These are phyloP conservation scores for Haberlea rhodopensis DNA, from an alignment of 257 asterid species.

Conservation along the genomic window DNA sequence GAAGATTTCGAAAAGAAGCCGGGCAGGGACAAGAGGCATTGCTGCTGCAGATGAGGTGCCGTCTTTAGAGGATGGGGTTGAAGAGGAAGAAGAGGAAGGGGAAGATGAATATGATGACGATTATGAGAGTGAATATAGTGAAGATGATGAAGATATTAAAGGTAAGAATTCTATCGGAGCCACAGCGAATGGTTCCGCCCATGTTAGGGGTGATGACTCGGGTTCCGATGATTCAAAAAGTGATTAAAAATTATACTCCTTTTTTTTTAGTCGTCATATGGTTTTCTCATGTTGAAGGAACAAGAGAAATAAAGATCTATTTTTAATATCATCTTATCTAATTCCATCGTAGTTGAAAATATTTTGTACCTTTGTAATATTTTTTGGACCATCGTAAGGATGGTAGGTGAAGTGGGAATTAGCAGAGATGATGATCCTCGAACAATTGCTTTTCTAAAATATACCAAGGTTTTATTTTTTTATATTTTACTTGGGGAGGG, in stretches of 20 bases:
- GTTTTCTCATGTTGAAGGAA: neutral
- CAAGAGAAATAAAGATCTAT: neutral
- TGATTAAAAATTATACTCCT: conserved; percentile 46
- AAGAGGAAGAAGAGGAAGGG: conserved; percentile 85
- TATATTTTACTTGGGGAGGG: no score
- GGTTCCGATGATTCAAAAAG: conserved; percentile 65
- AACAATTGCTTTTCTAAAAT: neutral
- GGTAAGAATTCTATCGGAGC: conserved; percentile 45
- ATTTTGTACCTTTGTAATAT: neutral
- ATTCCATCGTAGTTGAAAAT: no score
- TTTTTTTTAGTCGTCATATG: neutral
- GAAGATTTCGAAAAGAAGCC: conserved; percentile 74
- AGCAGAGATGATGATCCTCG: neutral
- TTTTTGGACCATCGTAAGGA: neutral
- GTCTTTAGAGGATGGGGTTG: conserved; percentile 71
- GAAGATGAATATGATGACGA: conserved; percentile 88
- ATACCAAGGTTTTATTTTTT: neutral
- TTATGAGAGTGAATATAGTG: conserved; percentile 92
- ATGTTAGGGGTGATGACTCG: conserved; percentile 37
- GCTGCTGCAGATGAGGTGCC: conserved; percentile 47
- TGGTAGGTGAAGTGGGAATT: neutral
- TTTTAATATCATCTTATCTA: no score
- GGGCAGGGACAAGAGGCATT: conserved; percentile 42
- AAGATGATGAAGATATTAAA: conserved; percentile 73
- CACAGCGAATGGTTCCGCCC: conserved; percentile 54